phyloP scores from a whole-genome alignment of 2,329 filamentous ascomycete species.

The Botrytis deweyae region DNA sequence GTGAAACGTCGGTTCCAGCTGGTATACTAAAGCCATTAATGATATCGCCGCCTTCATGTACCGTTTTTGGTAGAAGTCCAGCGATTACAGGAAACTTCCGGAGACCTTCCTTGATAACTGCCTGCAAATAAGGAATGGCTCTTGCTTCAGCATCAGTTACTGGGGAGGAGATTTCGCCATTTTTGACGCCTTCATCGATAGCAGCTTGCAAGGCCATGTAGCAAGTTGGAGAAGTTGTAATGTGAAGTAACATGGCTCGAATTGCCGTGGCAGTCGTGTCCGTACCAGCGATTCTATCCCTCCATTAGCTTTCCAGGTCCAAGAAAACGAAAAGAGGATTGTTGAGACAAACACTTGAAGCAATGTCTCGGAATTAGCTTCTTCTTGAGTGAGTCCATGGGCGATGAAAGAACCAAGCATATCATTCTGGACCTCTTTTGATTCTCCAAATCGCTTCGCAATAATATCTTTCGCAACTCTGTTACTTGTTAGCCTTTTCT shows the following conservation, averaged over 20 bases:
- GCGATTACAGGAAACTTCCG: conserved; percentile 47
- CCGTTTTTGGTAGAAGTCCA: conserved; percentile 31
- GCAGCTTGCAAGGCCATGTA: conserved; percentile 22
- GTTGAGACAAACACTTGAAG: conserved; percentile 27
- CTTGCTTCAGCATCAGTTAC: conserved; percentile 7
- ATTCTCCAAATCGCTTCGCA: conserved; percentile 46
- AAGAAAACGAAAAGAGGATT: background rate
- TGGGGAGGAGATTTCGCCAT: background rate
- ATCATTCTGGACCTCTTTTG: conserved; percentile 47
- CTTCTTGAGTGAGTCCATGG: conserved; percentile 29
- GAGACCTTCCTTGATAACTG: conserved; percentile 50
- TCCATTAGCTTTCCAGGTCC: background rate
- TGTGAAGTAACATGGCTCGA: conserved; percentile 30
- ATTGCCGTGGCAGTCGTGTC: conserved; percentile 58
- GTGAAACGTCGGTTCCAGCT: background rate
- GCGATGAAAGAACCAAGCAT: conserved; percentile 52
- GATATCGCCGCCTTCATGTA: conserved; percentile 23
- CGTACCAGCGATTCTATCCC: conserved; percentile 49
- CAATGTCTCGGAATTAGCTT: conserved; percentile 27
- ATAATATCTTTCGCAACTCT: conserved; percentile 46
- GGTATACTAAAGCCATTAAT: conserved; percentile 24
- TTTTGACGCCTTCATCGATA: conserved; percentile 8
- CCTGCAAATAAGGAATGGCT: conserved; percentile 48
- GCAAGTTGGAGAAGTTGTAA: conserved; percentile 24
- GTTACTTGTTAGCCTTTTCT: conserved; percentile 17